Percentiles rank a stretch among this genome's conserved stretches.
These are phyloP conservation scores for Verticillium klebahnii DNA, from an alignment of 2,329 filamentous ascomycete genomes.

Conservation along the genomic window DNA sequence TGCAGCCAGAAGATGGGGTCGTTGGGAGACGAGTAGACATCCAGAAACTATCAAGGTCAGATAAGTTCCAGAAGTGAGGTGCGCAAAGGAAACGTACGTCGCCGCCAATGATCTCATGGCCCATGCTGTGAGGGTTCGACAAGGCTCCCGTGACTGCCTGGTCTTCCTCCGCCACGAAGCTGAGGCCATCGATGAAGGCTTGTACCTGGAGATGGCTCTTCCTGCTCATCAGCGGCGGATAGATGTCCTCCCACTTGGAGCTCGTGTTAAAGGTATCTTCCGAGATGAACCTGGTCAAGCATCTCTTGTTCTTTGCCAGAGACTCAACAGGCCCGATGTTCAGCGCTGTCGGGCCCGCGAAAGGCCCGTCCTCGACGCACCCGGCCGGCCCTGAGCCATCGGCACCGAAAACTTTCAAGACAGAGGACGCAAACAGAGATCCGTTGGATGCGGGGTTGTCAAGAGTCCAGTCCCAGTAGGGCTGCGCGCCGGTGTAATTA, in stretches of 20 bases:
- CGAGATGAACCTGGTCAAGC: background rate
- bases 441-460: slow-evolving; percentile 1
- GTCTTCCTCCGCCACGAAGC: background rate
- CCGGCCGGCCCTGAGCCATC: background rate
- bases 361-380: background rate
- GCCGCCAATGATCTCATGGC: background rate
- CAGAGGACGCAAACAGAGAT: background rate
- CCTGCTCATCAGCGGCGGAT: background rate
- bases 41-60: background rate
- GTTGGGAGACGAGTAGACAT: background rate
- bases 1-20: background rate
- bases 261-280: background rate
- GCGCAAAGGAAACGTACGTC: background rate
- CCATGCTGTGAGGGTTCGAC: background rate
- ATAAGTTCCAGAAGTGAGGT: too few relatives aligned
- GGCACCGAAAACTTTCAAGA: background rate
- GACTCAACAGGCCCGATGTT: background rate
- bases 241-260: background rate
- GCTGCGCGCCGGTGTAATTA: slow-evolving; percentile 15
- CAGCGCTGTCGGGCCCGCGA: background rate
- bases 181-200: background rate
- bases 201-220: background rate
- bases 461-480: slow-evolving; percentile 13
- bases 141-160: background rate
- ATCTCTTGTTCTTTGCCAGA: background rate